phyloP scores from a whole-genome alignment of 306 rosid species.

The Chamaecrista fasciculata region DNA sequence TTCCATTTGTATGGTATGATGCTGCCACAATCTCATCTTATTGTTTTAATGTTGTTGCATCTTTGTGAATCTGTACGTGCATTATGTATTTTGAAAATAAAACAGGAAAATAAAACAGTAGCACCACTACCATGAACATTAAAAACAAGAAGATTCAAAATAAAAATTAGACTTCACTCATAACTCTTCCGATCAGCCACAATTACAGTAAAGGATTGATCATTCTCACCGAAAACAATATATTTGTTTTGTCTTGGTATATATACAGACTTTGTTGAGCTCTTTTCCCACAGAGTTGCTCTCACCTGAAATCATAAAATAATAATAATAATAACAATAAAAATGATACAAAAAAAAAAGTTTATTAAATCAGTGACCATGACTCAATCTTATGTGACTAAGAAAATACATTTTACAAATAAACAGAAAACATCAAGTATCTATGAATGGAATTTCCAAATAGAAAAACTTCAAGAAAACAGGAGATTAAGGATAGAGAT shows the following conservation, averaged over 20 bases:
- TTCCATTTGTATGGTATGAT: too few species aligned
- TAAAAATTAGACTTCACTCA: constrained; percentile 12
- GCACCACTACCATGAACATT: background rate
- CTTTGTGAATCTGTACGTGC: too few species aligned
- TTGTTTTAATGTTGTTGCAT: too few species aligned
- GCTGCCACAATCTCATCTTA: too few species aligned
- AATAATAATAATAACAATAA: too few species aligned
- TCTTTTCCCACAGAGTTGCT: constrained; percentile 96
- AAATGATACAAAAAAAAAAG: constrained; percentile 9
- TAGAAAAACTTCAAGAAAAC: background rate
- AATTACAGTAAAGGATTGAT: constrained; percentile 24
- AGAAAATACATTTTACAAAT: too few species aligned
- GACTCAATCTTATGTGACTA: background rate
- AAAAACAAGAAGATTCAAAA: background rate
- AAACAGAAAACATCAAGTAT: background rate
- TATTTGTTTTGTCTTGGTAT: constrained; percentile 98
- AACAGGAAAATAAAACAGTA: background rate
- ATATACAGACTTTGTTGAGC: constrained; percentile 87
- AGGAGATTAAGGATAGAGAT: too few species aligned
- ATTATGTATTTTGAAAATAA: too few species aligned
- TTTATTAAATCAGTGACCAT: constrained; percentile 19
- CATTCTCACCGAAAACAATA: constrained; percentile 77
- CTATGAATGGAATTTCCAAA: background rate
- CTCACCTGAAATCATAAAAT: constrained; percentile 66
- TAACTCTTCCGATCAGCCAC: constrained; percentile 2